Evolutionary conservation across 192 early-diverging fungal genomes (phyloP).

Genomic region (Linnemannia zychae): DNA sequence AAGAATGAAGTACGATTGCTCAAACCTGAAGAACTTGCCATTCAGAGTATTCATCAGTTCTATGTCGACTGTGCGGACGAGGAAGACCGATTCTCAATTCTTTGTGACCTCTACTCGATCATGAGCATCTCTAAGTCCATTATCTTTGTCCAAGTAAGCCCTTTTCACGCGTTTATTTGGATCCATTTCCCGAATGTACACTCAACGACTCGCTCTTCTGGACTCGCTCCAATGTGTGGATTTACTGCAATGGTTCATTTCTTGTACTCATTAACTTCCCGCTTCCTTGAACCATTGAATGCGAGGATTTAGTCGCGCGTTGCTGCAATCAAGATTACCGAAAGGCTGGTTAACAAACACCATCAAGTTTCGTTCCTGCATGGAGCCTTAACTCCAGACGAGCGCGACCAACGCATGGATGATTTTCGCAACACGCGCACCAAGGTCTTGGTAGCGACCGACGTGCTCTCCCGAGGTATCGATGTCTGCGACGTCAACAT

Average conservation of each 20-base stretch:
- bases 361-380: slow-evolving; percentile 83
- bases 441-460: slow-evolving; percentile 76
- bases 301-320: slow-evolving; percentile 62
- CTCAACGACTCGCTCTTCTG: no score
- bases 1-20: slow-evolving; percentile 84
- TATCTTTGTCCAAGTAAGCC: slow-evolving; percentile 86
- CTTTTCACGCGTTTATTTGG: slow-evolving; percentile 38
- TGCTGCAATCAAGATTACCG: slow-evolving; percentile 69
- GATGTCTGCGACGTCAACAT: slow-evolving; percentile 95
- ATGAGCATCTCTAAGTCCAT: slow-evolving; percentile 96
- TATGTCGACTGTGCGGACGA: slow-evolving; percentile 93
- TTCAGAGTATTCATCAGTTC: slow-evolving; percentile 93
- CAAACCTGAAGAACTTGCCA: slow-evolving; percentile 83
- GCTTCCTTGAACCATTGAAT: background rate
- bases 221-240: no score
- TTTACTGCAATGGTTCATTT: no score
- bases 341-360: slow-evolving; percentile 57
- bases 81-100: slow-evolving; percentile 80
- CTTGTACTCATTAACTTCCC: background rate
- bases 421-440: slow-evolving; percentile 64
- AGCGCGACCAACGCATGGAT: slow-evolving; percentile 76
- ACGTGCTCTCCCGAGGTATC: slow-evolving; percentile 83
- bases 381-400: slow-evolving; percentile 75
- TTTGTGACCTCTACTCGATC: slow-evolving; percentile 80
- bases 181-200: no score